Conservation (phyloP, 2,329 filamentous ascomycete species). For the Lachnellula suecica region DNA sequence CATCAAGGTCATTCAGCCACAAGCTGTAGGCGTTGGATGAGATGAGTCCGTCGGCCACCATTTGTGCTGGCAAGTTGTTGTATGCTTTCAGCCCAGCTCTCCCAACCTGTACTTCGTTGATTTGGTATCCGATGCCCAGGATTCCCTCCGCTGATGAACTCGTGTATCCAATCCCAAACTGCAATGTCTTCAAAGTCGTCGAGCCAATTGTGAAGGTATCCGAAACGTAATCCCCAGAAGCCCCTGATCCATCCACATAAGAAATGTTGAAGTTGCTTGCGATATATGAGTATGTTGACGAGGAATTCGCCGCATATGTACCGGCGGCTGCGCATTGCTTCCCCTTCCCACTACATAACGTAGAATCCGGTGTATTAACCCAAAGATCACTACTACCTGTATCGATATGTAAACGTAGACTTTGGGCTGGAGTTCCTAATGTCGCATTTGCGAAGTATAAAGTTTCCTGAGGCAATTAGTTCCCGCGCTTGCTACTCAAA, state of each 20-base stretch:
- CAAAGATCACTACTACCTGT: conserved; percentile 70
- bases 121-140: conserved; percentile 78
- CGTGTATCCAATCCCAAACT: conserved; percentile 72
- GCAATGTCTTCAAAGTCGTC: conserved; percentile 52
- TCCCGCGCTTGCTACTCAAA: neutral
- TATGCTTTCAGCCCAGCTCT: conserved; percentile 56
- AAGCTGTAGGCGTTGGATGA: conserved; percentile 69
- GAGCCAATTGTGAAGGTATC: conserved; percentile 67
- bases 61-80: conserved; percentile 65
- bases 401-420: conserved; percentile 60
- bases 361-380: conserved; percentile 66
- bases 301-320: conserved; percentile 67
- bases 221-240: conserved; percentile 75
- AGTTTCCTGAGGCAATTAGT: conserved; percentile 45
- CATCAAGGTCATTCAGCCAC: conserved; percentile 71
- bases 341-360: conserved; percentile 50
- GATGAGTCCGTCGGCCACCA: conserved; percentile 61
- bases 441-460: conserved; percentile 65
- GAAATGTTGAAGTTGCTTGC: conserved; percentile 81
- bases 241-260: conserved; percentile 79
- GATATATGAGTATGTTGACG: conserved; percentile 74
- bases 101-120: conserved; percentile 74
- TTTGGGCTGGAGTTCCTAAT: conserved; percentile 60
- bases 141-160: conserved; percentile 68
- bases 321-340: conserved; percentile 61